phyloP scores from a whole-genome alignment of 2,329 filamentous ascomycete genomes.

The Epicoccum sorghinum region DNA sequence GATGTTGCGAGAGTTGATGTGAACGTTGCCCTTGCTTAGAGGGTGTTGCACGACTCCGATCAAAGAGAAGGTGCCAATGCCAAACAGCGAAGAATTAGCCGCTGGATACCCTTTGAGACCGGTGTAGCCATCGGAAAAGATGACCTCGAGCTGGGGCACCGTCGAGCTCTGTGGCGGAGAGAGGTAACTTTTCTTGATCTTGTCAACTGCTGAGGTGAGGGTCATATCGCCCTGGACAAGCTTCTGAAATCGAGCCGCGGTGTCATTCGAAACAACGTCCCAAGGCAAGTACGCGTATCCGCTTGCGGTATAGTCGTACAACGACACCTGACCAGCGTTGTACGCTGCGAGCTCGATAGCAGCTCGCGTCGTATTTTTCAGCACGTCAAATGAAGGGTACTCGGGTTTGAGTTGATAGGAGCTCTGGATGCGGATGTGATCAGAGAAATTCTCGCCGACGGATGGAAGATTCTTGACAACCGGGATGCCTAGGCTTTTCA shows the following conservation, averaged over 20 bases:
- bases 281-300: conserved; percentile 54
- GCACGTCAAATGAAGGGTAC: conserved; percentile 31
- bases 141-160: conserved; percentile 53
- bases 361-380: conserved; percentile 38
- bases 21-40: conserved; percentile 37
- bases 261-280: conserved; percentile 46
- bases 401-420: conserved; percentile 32
- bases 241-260: conserved; percentile 34
- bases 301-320: conserved; percentile 51
- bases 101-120: conserved; percentile 47
- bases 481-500: conserved; percentile 26
- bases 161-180: conserved; percentile 31
- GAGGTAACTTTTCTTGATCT: conserved; percentile 42
- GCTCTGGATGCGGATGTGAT: conserved; percentile 39
- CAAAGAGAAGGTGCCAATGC: conserved; percentile 41
- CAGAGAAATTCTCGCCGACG: conserved; percentile 42
- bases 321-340: conserved; percentile 38
- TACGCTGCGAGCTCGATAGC: conserved; percentile 51
- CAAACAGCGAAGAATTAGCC: conserved; percentile 32
- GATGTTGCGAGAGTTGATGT: conserved; percentile 31
- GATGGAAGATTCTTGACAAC: conserved; percentile 26
- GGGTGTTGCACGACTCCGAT: conserved; percentile 46
- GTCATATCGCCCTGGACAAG: conserved; percentile 38
- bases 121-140: conserved; percentile 55
- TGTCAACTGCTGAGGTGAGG: conserved; percentile 23